Evolutionary conservation across 345 rosid species (phyloP).

Genomic region (Conringia planisiliqua): DNA sequence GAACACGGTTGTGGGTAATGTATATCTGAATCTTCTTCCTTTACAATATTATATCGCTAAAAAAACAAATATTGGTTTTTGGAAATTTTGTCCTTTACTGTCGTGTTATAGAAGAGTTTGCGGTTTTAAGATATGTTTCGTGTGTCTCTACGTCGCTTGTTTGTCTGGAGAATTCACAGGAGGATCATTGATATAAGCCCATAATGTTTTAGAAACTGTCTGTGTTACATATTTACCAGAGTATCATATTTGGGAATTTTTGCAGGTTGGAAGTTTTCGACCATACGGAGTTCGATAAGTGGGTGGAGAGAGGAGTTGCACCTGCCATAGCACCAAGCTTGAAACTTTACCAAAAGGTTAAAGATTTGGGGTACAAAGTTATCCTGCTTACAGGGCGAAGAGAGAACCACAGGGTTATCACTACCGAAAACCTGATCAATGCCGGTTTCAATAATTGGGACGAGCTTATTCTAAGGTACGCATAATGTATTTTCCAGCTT

Average conservation of each 20-base stretch:
- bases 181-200: background rate
- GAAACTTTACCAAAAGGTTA: slow-evolving; percentile 59
- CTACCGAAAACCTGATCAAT: slow-evolving; percentile 55
- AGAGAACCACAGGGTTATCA: slow-evolving; percentile 53
- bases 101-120: background rate
- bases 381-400: slow-evolving; percentile 76
- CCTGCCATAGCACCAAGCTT: slow-evolving; percentile 72
- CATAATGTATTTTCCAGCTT: background rate
- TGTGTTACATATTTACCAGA: no score
- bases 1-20: slow-evolving; percentile 73
- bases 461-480: slow-evolving; percentile 76
- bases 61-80: background rate
- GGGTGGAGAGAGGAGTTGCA: slow-evolving; percentile 76
- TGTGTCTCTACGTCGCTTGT: background rate
- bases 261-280: slow-evolving; percentile 70
- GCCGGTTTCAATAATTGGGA: slow-evolving; percentile 79
- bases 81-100: background rate
- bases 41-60: background rate
- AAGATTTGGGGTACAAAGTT: slow-evolving; percentile 63
- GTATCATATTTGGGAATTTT: slow-evolving; percentile 18
- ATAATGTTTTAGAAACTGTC: no score
- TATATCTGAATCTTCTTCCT: background rate
- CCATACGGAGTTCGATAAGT: slow-evolving; percentile 55
- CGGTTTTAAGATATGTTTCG: background rate
- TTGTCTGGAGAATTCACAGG: background rate